Base-by-base conservation (phyloP, 23 red algal species). In the Gracilaria caudata region DNA sequence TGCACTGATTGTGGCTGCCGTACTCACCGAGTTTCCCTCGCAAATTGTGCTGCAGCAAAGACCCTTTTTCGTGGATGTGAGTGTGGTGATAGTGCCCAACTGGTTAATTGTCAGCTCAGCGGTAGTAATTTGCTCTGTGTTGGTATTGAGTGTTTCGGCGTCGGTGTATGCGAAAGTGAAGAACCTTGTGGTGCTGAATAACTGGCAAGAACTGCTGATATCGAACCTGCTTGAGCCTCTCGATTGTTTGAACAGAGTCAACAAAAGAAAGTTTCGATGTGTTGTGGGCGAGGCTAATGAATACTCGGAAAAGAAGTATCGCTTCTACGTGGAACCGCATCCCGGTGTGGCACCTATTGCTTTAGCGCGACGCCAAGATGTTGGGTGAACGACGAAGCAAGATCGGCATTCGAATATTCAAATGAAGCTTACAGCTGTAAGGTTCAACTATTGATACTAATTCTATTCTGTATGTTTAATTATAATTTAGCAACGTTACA, bases 171-270 rank as follows among this genome's bases (percentile, higher is more conserved):
- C 72, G 9, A 33, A 11, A 29, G 23, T 43, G 11, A 44, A 51
- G 16, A 77, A 77, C 35, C 29, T 77, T 7, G 72, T 77, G 36
- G 0, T 77, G 10, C 29, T 77, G 11, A 77, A 77, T 21, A 28
- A 77, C 35, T 77, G 72, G 72, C 7, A 51, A 77, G 72, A 77
- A 46, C 37, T 77, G 25, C 24, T 77, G 34, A 77, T 77, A 9
- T 44, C 72, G 20, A 77, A 77, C 29, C 25, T 77, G 24, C 49
- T 77, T 11, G 36, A 38, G 10, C 37, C 72, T 29, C 41, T 44
- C 20, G 72, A 77, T 35, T 51, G 72, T 21, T 33, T 77, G 24
- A 77, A 77, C 49, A 44, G 72, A 14, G 19, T 12, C 5, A 44
- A 77, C 24, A 29, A 51, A 35, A 77, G 35, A 19, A 35, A 77